Evolutionary conservation across 1,284 basidiomycete genomes (phyloP), one percentile per base, ranked within the genome.

Genomic region (Neonothopanus nambi): DNA sequence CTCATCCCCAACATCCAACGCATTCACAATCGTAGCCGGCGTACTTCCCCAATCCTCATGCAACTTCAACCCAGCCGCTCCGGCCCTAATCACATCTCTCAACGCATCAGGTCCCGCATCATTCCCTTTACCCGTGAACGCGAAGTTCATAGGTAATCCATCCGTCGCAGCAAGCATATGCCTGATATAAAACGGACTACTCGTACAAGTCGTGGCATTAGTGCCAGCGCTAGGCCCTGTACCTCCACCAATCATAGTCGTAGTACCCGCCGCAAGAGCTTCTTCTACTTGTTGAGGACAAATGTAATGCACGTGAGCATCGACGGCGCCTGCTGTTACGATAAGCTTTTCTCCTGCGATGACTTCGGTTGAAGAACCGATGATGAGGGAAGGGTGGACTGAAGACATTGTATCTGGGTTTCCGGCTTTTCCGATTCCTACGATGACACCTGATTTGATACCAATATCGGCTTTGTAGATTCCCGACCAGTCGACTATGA

Each of bases 401-500:
- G 81, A 81, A 18, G 85, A 84, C 93, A 98, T 98, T 42, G 91
- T 79, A 66, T 98, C 95, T 1, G 95, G 95, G 70, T 99, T 99
- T 2, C 97, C 97, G 4, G 95, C 93, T 70, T 99, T 99, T 30
- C 97, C 97, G 51, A 99, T 90, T 0, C 89, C 95, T 9, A 77
- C 79, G 59, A 99, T 98, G 49, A 75, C 64, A 0, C 96, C 96
- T 57, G 85, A 69, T 70, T 91, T 94, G 58, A 99, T 81, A 37
- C 97, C 97, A 49, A 99, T 93, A 66, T 99, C 97, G n/a, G 96
- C 96, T 80, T 98, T 98, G 81, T 91, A 92, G 57, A 99, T 96
- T 1, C 95, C 95, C 39, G 85, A 87, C 90, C 93, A 98, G 69
- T 99, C 95, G 40, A 99, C 72, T 57, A 99, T 89, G 45, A 99